Conservation (phyloP, 495 filamentous ascomycete species). For the Glutinoglossum americanum region DNA sequence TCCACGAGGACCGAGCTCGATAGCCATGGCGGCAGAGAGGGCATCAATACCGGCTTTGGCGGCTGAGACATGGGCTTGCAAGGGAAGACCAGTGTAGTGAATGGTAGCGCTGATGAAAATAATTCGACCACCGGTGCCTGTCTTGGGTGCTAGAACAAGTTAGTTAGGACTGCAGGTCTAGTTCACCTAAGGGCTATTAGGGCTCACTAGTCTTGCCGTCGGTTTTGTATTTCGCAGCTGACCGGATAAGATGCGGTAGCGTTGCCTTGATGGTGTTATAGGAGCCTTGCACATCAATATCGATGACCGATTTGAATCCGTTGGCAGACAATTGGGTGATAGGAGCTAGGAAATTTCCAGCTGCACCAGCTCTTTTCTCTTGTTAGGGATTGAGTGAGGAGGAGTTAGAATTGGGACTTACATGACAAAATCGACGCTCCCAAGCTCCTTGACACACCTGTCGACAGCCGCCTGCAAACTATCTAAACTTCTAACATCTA, state of each 20-base stretch:
- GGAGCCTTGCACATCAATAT: conserved; percentile 84
- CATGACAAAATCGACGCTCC: conserved; percentile 86
- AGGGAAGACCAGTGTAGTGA: conserved; percentile 64
- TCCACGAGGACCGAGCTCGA: conserved; percentile 77
- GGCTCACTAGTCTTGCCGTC: conserved; percentile 24
- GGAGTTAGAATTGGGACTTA: conserved; percentile 18
- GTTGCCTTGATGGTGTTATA: conserved; percentile 92
- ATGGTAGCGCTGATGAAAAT: conserved; percentile 76
- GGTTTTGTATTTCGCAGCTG: conserved; percentile 37
- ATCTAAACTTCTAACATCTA: conserved; percentile 63
- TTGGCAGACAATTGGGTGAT: conserved; percentile 63
- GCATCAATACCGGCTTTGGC: conserved; percentile 87
- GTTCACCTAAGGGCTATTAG: background rate
- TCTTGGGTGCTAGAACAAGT: conserved; percentile 13
- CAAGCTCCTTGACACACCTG: conserved; percentile 58
- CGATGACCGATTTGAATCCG: conserved; percentile 87
- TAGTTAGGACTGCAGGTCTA: background rate
- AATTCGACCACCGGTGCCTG: conserved; percentile 58
- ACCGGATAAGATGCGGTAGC: conserved; percentile 52
- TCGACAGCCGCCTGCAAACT: conserved; percentile 51
- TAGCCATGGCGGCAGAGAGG: conserved; percentile 45
- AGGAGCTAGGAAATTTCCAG: conserved; percentile 87
- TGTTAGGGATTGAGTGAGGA: background rate
- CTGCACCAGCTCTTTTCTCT: conserved; percentile 56
- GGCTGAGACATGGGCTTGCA: conserved; percentile 69